Percentiles rank a stretch among this genome's conserved stretches.
Evolutionary conservation across 2,329 filamentous ascomycete genomes (phyloP).

Genomic region (Talaromyces sp.): DNA sequence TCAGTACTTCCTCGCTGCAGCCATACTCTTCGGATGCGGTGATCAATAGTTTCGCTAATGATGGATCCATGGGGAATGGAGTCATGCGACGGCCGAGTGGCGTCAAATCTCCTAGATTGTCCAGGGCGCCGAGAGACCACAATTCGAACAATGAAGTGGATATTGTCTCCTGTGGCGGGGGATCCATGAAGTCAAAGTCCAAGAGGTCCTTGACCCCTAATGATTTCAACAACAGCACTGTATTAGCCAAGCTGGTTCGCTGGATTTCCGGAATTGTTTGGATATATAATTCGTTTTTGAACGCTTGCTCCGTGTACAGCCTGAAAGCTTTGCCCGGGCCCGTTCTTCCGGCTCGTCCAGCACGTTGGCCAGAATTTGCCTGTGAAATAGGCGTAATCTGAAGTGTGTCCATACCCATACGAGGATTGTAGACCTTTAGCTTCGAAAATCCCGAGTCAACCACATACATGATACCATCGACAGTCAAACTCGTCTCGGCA

Average conservation of each 20-base stretch:
- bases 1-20: conserved; percentile 96
- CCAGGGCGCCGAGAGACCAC: conserved; percentile 89
- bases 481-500: conserved; percentile 94
- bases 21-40: conserved; percentile 83
- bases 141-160: conserved; percentile 95
- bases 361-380: conserved; percentile 89
- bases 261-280: conserved; percentile 98
- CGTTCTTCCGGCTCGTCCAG: conserved; percentile 88
- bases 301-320: conserved; percentile 89
- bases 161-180: conserved; percentile 95
- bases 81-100: conserved; percentile 88
- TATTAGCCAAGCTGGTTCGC: conserved; percentile 91
- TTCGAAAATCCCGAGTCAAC: conserved; percentile 96
- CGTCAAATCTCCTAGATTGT: conserved; percentile 91
- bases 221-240: conserved; percentile 88
- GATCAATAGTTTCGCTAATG: conserved; percentile 89
- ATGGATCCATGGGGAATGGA: conserved; percentile 96
- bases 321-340: conserved; percentile 94
- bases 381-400: conserved; percentile 98
- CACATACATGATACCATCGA: conserved; percentile 99
- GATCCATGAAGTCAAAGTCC: conserved; percentile 99
- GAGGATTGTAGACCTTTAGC: conserved; percentile 96
- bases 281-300: conserved; percentile 92
- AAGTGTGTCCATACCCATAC: conserved; percentile 98
- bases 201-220: conserved; percentile 89